Evolutionary conservation across 148 eudicot genomes (phyloP).

Genomic region (Nepenthes gracilis): DNA sequence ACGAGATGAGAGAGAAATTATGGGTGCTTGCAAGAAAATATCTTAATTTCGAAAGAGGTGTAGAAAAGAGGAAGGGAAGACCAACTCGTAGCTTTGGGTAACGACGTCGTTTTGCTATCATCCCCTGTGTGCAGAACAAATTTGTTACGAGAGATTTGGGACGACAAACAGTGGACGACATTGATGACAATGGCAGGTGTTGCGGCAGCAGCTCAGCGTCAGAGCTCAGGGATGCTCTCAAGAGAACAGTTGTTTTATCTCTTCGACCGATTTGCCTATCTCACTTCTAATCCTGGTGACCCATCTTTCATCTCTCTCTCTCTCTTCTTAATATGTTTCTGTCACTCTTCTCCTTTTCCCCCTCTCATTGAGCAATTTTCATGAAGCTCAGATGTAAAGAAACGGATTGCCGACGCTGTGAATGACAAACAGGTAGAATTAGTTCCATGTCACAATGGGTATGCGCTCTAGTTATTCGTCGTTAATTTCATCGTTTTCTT

Average conservation of each 20-base stretch:
- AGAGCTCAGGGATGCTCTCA: constrained; percentile 60
- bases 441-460: no score
- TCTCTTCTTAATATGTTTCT: neutral
- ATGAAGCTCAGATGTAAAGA: constrained; percentile 43
- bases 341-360: neutral
- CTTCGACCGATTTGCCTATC: constrained; percentile 54
- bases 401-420: constrained; percentile 62
- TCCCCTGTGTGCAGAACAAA: no score
- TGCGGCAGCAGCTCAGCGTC: neutral
- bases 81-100: no score
- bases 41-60: no score
- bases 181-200: neutral
- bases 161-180: no score
- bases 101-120: no score
- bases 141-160: no score
- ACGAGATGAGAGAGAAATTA: no score
- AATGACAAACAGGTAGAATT: constrained; percentile 44
- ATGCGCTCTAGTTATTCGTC: no score
- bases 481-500: no score
- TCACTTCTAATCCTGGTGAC: constrained; percentile 67
- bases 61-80: no score
- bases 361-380: neutral
- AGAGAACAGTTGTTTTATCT: constrained; percentile 58
- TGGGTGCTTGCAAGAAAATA: no score
- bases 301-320: neutral